Percentiles rank a stretch among this genome's conserved stretches.
These are phyloP conservation scores for Tuber magnatum DNA, from an alignment of 495 filamentous ascomycete genomes.

Conservation along the genomic window DNA sequence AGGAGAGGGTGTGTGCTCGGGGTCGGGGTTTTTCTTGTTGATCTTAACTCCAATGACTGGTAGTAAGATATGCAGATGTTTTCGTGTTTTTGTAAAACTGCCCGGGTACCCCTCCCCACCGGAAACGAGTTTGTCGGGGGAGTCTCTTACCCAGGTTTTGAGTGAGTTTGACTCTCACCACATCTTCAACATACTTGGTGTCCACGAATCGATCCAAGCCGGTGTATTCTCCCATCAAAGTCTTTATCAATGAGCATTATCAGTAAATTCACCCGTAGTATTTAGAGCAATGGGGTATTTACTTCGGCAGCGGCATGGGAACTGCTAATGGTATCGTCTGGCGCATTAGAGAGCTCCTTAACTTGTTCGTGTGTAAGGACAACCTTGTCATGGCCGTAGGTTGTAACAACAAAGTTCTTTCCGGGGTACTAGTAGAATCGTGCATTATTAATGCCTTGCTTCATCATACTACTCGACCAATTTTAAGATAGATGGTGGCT, in stretches of 20 bases:
- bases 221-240: background rate
- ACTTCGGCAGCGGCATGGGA: background rate
- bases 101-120: background rate
- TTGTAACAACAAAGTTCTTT: background rate
- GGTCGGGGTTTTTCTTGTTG: background rate
- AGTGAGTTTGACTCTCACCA: background rate
- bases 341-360: constrained; percentile 7
- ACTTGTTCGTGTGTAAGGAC: background rate
- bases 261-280: background rate
- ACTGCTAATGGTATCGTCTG: background rate
- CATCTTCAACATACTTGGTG: background rate
- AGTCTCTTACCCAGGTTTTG: background rate
- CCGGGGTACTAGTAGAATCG: background rate
- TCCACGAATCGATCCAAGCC: background rate
- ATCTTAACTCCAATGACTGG: background rate
- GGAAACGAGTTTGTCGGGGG: background rate
- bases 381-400: background rate
- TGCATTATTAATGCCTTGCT: background rate
- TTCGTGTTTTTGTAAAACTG: background rate
- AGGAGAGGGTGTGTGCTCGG: background rate
- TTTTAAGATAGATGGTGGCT: too few relatives aligned
- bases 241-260: background rate
- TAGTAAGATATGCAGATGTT: background rate
- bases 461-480: too few relatives aligned
- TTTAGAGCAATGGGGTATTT: background rate